Percentiles rank a stretch among this genome's conserved stretches.
Conservation (phyloP, 768 basidiomycete species). For the Termitomyces sp. region DNA sequence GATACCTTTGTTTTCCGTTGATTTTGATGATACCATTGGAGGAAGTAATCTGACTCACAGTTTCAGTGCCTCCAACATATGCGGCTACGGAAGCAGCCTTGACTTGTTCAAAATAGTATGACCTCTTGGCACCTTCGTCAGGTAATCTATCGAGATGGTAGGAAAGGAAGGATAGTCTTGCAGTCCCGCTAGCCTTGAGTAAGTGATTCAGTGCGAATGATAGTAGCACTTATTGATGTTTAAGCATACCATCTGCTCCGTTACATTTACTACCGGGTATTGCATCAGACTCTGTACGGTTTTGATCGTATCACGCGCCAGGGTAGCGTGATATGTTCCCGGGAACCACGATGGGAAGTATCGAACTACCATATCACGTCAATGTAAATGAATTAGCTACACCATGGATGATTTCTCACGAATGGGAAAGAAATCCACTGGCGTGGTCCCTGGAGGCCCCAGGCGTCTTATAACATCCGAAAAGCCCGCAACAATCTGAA, state of each 20-base stretch:
- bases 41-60: conserved; percentile 18
- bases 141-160: neutral
- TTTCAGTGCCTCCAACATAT: conserved; percentile 26
- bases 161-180: neutral
- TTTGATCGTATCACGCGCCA: conserved; percentile 12
- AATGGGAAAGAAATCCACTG: conserved; percentile 11
- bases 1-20: conserved; percentile 3
- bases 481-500: conserved; percentile 1
- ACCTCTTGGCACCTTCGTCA: neutral
- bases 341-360: conserved; percentile 27
- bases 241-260: conserved; percentile 24
- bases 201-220: neutral
- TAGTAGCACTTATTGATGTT: neutral
- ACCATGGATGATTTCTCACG: neutral
- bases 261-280: conserved; percentile 6
- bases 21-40: neutral
- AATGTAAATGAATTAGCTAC: too few species aligned
- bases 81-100: conserved; percentile 12
- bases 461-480: neutral
- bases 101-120: conserved; percentile 6
- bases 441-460: conserved; percentile 7
- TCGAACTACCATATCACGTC: conserved; percentile 14
- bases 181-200: neutral
- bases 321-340: conserved; percentile 14
- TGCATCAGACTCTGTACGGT: neutral